Conservation (phyloP, 164 flowering plant genomes). For the Macadamia tetraphylla region DNA sequence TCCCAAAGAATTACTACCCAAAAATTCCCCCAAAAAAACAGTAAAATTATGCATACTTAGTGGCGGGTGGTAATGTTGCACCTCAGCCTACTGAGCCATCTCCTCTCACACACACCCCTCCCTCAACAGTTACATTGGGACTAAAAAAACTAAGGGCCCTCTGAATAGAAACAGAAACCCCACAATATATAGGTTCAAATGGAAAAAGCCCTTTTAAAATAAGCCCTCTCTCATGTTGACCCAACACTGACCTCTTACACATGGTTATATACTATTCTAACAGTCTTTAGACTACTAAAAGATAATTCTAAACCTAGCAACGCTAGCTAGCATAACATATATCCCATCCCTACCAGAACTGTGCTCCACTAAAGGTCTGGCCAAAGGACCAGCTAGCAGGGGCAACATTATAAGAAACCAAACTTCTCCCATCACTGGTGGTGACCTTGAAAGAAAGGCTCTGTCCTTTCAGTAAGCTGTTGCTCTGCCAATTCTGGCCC, state of each 20-base stretch:
- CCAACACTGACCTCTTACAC: not conserved
- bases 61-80: not conserved
- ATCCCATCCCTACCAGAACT: conserved; percentile 23
- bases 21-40: not conserved
- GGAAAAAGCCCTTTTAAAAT: not conserved
- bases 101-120: not conserved
- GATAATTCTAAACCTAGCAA: too few species aligned
- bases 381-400: conserved; percentile 70
- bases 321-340: too few species aligned
- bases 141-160: not conserved
- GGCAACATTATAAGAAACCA: conserved; percentile 58
- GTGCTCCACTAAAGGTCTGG: conserved; percentile 57
- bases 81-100: not conserved
- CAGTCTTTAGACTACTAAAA: not conserved
- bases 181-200: not conserved
- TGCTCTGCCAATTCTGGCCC: conserved; percentile 91
- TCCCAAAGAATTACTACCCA: not conserved
- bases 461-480: conserved; percentile 56
- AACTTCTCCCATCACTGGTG: conserved; percentile 53
- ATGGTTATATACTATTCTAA: not conserved
- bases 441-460: conserved; percentile 73
- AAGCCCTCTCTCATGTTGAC: not conserved
- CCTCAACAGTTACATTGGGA: not conserved
- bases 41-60: not conserved
- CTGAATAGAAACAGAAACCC: not conserved